phyloP scores from a whole-genome alignment of 108 stramenopile genomes.

The Seminavis robusta region DNA sequence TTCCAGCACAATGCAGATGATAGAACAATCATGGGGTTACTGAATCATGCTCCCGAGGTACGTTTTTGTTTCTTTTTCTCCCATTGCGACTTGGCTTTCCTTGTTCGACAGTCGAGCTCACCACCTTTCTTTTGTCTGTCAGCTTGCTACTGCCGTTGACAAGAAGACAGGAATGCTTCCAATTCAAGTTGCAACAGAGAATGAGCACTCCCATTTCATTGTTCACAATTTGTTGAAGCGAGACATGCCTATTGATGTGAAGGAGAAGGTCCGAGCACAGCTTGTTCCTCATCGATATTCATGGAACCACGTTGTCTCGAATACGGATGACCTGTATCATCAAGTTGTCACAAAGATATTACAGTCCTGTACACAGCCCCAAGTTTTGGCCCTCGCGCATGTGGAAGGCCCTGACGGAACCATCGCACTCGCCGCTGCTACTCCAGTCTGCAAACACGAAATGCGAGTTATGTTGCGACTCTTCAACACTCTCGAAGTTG shows the following conservation, averaged over 20 bases:
- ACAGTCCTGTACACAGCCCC: constrained; percentile 85
- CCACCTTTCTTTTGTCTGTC: neutral
- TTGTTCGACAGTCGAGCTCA: neutral
- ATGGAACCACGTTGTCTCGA: constrained; percentile 86
- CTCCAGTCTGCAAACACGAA: constrained; percentile 87
- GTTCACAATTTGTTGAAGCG: constrained; percentile 81
- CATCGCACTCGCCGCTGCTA: constrained; percentile 78
- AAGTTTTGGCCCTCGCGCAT: constrained; percentile 86
- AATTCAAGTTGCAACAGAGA: constrained; percentile 83
- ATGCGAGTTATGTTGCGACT: constrained; percentile 87
- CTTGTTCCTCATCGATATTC: constrained; percentile 84
- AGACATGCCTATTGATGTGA: constrained; percentile 83
- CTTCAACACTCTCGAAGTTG: constrained; percentile 90
- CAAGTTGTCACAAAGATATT: constrained; percentile 86
- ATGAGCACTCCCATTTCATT: constrained; percentile 84
- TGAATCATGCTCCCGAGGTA: constrained; percentile 86
- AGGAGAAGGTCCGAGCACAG: constrained; percentile 82
- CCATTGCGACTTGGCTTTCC: no score
- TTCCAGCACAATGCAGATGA: constrained; percentile 80
- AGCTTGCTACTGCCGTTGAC: constrained; percentile 67
- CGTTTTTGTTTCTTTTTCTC: no score
- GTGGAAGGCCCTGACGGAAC: constrained; percentile 83
- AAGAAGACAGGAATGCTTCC: constrained; percentile 72
- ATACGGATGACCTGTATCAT: constrained; percentile 77
- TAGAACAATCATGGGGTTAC: constrained; percentile 71